Conservation (phyloP, 2,329 filamentous ascomycete genomes). For the Fusarium sp. region DNA sequence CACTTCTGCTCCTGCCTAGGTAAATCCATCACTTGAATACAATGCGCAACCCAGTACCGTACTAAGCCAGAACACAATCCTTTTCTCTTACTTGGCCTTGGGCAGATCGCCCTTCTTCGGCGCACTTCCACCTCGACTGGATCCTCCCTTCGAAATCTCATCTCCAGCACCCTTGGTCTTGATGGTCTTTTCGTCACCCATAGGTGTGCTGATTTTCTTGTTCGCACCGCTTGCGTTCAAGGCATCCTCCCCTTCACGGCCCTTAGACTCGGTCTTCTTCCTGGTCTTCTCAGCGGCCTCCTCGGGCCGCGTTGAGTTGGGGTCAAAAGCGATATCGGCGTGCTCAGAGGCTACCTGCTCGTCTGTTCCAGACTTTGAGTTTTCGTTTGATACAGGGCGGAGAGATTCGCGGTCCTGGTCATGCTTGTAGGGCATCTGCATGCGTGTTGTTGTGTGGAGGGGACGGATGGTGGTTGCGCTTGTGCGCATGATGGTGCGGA, state of each 20-base stretch:
- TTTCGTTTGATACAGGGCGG: conserved; percentile 73
- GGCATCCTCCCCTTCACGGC: conserved; percentile 43
- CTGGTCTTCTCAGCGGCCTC: conserved; percentile 64
- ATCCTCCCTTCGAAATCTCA: conserved; percentile 52
- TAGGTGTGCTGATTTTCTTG: conserved; percentile 55
- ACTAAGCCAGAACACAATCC: background rate
- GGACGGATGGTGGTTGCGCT: conserved; percentile 40
- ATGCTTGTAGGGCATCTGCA: conserved; percentile 60
- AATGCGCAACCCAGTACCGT: background rate
- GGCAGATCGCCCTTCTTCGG: conserved; percentile 47
- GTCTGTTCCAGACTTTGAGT: conserved; percentile 75
- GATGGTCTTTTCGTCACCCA: conserved; percentile 51
- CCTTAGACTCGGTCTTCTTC: conserved; percentile 52
- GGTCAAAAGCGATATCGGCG: conserved; percentile 75
- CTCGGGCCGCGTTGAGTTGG: conserved; percentile 74
- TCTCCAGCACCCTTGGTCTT: conserved; percentile 50
- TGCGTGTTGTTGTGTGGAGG: conserved; percentile 50
- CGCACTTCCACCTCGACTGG: conserved; percentile 48
- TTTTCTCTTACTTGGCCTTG: conserved; percentile 20
- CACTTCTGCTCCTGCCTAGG: background rate
- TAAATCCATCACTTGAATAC: background rate
- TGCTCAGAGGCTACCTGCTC: conserved; percentile 66
- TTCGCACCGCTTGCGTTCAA: conserved; percentile 60
- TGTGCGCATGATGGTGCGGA: conserved; percentile 37
- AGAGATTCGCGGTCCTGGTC: conserved; percentile 70